Conservation (phyloP, 1,284 basidiomycete species). For the Ustilago trichophora region DNA sequence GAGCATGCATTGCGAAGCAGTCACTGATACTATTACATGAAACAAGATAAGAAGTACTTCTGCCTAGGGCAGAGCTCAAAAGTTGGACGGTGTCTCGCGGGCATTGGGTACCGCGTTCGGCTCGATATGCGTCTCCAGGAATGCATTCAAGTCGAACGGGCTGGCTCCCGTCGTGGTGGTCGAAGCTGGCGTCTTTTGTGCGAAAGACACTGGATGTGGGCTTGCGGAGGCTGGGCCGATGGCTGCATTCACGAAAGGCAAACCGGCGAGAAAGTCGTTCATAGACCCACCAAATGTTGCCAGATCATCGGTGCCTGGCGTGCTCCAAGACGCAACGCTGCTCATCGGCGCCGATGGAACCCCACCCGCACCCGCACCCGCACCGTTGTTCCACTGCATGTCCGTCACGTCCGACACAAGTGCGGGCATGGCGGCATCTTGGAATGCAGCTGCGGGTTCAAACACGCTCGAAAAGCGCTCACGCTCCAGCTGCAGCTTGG, state of each 20-base stretch:
- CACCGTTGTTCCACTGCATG: slow-evolving; percentile 13
- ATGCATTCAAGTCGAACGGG: slow-evolving; percentile 42
- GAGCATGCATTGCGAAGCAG: too few species aligned
- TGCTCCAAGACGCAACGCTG: slow-evolving; percentile 21
- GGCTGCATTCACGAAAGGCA: slow-evolving; percentile 25
- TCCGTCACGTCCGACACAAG: slow-evolving; percentile 14
- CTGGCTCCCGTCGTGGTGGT: slow-evolving; percentile 2
- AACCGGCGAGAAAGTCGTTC: slow-evolving; percentile 24
- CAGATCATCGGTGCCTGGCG: slow-evolving; percentile 23
- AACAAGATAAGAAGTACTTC: too few species aligned
- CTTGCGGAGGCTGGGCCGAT: slow-evolving; percentile 4
- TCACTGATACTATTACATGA: too few species aligned
- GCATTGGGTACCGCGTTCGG: slow-evolving; percentile 3
- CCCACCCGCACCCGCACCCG: too few species aligned
- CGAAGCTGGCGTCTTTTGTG: slow-evolving; percentile 22
- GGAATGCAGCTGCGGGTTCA: slow-evolving; percentile 22
- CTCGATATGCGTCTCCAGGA: slow-evolving; percentile 30
- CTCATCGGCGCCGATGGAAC: background rate
- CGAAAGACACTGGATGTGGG: slow-evolving; percentile 13
- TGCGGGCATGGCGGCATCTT: background rate
- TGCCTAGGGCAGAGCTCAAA: too few species aligned
- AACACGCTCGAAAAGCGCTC: slow-evolving; percentile 27
- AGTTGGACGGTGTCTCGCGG: too few species aligned
- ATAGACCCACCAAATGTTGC: slow-evolving; percentile 13
- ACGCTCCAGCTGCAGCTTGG: slow-evolving; percentile 19